phyloP scores from a whole-genome alignment of 306 rosid genomes.

The Calophaca sinica region DNA sequence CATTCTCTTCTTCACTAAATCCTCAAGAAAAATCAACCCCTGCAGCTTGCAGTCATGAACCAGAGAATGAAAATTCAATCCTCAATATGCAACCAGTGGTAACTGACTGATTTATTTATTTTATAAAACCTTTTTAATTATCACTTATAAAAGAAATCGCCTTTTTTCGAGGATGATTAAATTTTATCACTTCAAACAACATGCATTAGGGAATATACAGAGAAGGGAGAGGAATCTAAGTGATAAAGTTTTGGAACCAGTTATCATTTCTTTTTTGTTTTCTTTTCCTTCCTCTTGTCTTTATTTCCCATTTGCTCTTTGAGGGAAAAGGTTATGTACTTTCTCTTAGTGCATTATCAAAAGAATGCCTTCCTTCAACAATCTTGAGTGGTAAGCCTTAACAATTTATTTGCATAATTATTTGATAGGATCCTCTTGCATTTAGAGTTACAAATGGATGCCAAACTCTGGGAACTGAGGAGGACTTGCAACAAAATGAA shows the following conservation, averaged over 20 bases:
- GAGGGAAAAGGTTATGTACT: slow-evolving; percentile 3
- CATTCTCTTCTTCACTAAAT: slow-evolving; percentile 43
- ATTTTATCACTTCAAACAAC: neutral
- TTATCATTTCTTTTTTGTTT: slow-evolving; percentile 9
- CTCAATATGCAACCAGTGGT: slow-evolving; percentile 61
- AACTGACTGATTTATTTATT: slow-evolving; percentile 26
- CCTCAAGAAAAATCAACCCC: slow-evolving; percentile 48
- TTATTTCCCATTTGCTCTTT: slow-evolving; percentile 32
- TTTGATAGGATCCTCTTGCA: slow-evolving; percentile 65
- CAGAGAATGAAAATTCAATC: slow-evolving; percentile 48
- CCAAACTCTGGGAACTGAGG: slow-evolving; percentile 55
- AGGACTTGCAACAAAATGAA: slow-evolving; percentile 53
- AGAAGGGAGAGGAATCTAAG: neutral
- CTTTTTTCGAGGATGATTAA: slow-evolving; percentile 34
- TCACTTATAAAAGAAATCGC: slow-evolving; percentile 32
- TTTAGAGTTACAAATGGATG: slow-evolving; percentile 52
- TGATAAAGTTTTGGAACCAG: slow-evolving; percentile 12
- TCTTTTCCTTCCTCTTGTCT: slow-evolving; percentile 27
- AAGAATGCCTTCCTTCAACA: slow-evolving; percentile 27
- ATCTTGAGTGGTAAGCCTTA: slow-evolving; percentile 36
- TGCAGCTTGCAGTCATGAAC: slow-evolving; percentile 50
- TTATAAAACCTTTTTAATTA: slow-evolving; percentile 26
- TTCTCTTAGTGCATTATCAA: slow-evolving; percentile 22
- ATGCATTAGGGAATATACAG: slow-evolving; percentile 27
- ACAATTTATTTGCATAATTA: slow-evolving; percentile 42